Percentiles rank a stretch among this genome's conserved stretches.
These are phyloP conservation scores for Fusarium concolor DNA, from an alignment of 2,329 filamentous ascomycete species.

Conservation along the genomic window DNA sequence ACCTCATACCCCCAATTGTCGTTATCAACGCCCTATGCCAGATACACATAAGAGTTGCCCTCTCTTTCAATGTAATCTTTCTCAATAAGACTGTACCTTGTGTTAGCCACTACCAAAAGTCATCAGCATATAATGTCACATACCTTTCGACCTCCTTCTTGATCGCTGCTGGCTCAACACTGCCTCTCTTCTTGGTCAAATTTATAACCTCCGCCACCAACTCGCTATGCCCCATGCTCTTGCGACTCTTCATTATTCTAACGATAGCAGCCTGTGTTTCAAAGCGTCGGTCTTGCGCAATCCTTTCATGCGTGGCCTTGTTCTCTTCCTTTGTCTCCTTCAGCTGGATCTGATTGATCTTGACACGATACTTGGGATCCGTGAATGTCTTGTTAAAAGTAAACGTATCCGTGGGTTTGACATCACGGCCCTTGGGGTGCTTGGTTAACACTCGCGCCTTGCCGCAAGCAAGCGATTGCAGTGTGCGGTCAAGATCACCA, in stretches of 20 bases:
- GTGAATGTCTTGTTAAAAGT: slow-evolving; percentile 81
- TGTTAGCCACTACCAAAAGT: slow-evolving; percentile 16
- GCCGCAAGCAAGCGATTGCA: slow-evolving; percentile 94
- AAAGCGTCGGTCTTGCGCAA: slow-evolving; percentile 89
- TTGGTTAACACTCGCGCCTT: slow-evolving; percentile 87
- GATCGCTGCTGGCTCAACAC: slow-evolving; percentile 86
- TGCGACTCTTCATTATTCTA: slow-evolving; percentile 94
- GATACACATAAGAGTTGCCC: slow-evolving; percentile 76
- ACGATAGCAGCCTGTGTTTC: slow-evolving; percentile 98
- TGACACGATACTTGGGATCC: slow-evolving; percentile 88
- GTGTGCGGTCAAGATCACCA: slow-evolving; percentile 84
- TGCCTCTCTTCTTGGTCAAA: slow-evolving; percentile 86
- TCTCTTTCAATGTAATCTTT: slow-evolving; percentile 92
- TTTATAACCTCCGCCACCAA: slow-evolving; percentile 92
- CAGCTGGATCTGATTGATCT: slow-evolving; percentile 98
- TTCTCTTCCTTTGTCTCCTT: slow-evolving; percentile 97
- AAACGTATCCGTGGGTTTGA: slow-evolving; percentile 84
- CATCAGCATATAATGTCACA: slow-evolving; percentile 50
- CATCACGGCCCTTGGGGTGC: slow-evolving; percentile 84
- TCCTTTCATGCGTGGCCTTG: slow-evolving; percentile 89
- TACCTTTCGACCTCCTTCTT: slow-evolving; percentile 98
- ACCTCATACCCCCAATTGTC: neutral
- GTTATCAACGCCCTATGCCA: slow-evolving; percentile 62
- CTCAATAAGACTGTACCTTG: slow-evolving; percentile 77
- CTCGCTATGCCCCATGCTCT: slow-evolving; percentile 86